Percentiles rank a stretch among this genome's conserved stretches.
These are phyloP conservation scores for Maudiozyma saulgeensis DNA, from an alignment of 805 yeast genomes.

Conservation along the genomic window DNA sequence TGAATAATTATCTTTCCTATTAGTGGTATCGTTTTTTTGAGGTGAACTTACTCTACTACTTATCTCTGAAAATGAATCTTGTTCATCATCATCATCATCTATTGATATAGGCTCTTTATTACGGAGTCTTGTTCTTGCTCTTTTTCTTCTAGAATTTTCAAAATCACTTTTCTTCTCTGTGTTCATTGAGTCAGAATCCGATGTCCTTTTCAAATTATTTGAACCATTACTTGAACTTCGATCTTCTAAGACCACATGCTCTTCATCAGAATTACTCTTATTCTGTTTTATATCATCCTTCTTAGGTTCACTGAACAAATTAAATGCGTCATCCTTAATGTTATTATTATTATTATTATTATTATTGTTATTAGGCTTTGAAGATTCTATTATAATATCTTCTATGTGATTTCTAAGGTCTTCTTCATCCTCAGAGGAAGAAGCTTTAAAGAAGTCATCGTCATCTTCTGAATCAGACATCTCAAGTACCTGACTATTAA, in stretches of 20 bases:
- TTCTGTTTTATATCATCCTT: too few species aligned
- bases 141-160: not conserved
- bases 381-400: not conserved
- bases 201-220: not conserved
- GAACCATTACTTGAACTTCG: not conserved
- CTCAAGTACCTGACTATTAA: not conserved
- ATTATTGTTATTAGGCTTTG: not conserved
- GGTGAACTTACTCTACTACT: not conserved
- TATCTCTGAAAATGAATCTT: not conserved
- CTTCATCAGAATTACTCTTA: too few species aligned
- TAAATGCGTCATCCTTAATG: not conserved
- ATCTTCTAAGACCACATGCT: too few species aligned
- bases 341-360: not conserved
- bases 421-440: conserved; percentile 4
- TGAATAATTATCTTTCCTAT: not conserved
- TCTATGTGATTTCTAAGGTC: not conserved
- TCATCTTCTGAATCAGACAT: conserved; percentile 4
- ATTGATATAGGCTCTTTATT: not conserved
- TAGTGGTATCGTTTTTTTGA: not conserved
- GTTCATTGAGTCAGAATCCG: not conserved
- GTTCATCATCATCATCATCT: not conserved
- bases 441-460: conserved; percentile 10
- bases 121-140: not conserved
- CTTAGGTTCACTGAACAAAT: too few species aligned
- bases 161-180: not conserved